phyloP scores from a whole-genome alignment of 257 asterid genomes.

The Solanum corneliomulleri region DNA sequence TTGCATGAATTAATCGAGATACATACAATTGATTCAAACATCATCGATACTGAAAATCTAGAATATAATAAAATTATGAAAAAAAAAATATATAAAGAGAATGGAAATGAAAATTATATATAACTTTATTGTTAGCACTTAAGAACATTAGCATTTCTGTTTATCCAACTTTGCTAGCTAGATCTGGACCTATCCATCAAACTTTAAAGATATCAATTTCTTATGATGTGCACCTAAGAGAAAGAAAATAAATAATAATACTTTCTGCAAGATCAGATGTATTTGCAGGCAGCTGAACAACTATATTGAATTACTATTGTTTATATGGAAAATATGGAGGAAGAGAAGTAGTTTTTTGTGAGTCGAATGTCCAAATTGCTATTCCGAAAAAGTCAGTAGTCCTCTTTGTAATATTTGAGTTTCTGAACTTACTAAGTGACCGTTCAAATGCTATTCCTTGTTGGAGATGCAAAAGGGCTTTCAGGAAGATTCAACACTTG shows the following conservation, averaged over 20 bases:
- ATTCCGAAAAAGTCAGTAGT: not conserved
- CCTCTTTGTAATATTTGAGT: conserved; percentile 1
- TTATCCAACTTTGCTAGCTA: not conserved
- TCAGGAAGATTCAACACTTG: conserved; percentile 64
- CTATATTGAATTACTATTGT: not conserved
- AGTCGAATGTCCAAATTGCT: not conserved
- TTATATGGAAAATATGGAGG: not conserved
- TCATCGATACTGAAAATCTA: not conserved
- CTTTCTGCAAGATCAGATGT: not conserved
- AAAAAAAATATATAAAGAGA: not conserved
- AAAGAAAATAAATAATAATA: not conserved
- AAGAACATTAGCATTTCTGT: not conserved
- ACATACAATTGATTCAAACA: not conserved
- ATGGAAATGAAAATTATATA: not conserved
- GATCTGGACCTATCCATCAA: not conserved
- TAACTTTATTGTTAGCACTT: not conserved
- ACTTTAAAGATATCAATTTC: not conserved
- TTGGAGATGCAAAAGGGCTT: conserved; percentile 51
- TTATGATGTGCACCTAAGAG: not conserved
- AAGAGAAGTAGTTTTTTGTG: not conserved
- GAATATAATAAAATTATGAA: not conserved
- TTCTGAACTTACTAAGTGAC: conserved; percentile 39
- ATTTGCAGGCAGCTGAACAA: not conserved
- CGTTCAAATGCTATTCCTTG: conserved; percentile 42
- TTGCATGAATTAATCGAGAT: not conserved